Evolutionary conservation across 2,329 filamentous ascomycete genomes (phyloP).

Genomic region (Leptographium lundbergii): DNA sequence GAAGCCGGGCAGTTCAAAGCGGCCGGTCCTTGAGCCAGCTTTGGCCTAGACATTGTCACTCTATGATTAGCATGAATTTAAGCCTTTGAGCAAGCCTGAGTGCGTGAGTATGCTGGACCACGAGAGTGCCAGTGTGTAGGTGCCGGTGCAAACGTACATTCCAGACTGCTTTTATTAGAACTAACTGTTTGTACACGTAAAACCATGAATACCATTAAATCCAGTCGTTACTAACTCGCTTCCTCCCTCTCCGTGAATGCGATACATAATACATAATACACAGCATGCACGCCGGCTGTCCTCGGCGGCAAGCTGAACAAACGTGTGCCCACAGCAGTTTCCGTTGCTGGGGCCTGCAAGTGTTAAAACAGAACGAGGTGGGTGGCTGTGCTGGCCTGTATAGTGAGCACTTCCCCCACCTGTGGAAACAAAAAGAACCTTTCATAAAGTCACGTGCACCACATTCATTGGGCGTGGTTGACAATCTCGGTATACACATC

Average conservation of each 20-base stretch:
- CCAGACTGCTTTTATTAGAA: neutral
- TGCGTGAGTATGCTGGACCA: too few species aligned
- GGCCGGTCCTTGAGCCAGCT: neutral
- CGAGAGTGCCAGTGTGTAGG: too few species aligned
- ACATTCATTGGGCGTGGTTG: slow-evolving; percentile 57
- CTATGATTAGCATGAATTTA: too few species aligned
- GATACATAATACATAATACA: neutral
- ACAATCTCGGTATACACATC: slow-evolving; percentile 87
- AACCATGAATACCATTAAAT: neutral
- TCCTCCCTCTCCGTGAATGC: neutral
- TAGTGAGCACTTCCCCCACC: too few species aligned
- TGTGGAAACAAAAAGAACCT: too few species aligned
- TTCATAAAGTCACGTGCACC: neutral
- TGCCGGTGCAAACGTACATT: too few species aligned
- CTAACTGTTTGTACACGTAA: neutral
- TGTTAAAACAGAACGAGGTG: too few species aligned
- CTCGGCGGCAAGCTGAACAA: neutral
- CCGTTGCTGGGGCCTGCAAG: neutral
- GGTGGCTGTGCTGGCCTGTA: too few species aligned
- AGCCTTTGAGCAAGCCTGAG: too few species aligned
- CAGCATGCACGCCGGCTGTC: neutral
- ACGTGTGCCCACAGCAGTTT: neutral
- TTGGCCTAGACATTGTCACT: neutral
- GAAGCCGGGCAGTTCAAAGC: neutral
- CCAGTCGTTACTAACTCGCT: neutral